Percentiles rank a stretch among this genome's conserved stretches.
Conservation (phyloP, 306 rosid species). For the Vigna nakashimae region DNA sequence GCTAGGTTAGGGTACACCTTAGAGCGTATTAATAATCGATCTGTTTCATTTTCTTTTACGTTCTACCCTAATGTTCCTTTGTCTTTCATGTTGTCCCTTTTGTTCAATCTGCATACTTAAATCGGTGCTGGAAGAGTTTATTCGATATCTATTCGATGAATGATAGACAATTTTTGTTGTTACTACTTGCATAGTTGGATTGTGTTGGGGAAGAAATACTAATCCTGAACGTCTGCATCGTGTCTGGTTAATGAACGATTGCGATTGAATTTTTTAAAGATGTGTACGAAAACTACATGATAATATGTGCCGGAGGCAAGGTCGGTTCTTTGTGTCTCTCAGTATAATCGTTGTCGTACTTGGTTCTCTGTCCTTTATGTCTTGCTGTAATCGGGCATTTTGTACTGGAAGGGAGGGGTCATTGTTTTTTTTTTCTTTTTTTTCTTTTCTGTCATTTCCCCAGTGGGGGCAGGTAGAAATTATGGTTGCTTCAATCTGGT, state of each 20-base stretch:
- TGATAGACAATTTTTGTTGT: neutral
- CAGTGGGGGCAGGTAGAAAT: neutral
- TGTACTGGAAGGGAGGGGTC: neutral
- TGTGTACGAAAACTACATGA: neutral
- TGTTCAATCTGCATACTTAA: neutral
- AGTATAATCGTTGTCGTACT: neutral
- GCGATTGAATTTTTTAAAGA: neutral
- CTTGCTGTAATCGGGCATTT: neutral
- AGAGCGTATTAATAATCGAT: slow-evolving; percentile 35
- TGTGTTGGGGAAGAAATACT: neutral
- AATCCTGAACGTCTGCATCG: neutral
- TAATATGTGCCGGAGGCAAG: neutral
- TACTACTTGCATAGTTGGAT: neutral
- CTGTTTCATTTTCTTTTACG: neutral
- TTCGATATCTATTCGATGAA: neutral
- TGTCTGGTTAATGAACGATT: neutral
- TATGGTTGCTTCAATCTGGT: neutral
- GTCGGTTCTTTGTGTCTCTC: too few relatives aligned
- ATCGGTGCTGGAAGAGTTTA: neutral
- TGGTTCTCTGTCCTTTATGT: neutral
- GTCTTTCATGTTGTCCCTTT: neutral
- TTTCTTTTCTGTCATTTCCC: neutral
- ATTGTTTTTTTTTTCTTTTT: neutral
- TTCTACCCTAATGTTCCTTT: neutral
- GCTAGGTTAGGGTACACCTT: slow-evolving; percentile 36